phyloP scores from a whole-genome alignment of 2,329 filamentous ascomycete genomes.

The Plectosphaerella cucumerina region DNA sequence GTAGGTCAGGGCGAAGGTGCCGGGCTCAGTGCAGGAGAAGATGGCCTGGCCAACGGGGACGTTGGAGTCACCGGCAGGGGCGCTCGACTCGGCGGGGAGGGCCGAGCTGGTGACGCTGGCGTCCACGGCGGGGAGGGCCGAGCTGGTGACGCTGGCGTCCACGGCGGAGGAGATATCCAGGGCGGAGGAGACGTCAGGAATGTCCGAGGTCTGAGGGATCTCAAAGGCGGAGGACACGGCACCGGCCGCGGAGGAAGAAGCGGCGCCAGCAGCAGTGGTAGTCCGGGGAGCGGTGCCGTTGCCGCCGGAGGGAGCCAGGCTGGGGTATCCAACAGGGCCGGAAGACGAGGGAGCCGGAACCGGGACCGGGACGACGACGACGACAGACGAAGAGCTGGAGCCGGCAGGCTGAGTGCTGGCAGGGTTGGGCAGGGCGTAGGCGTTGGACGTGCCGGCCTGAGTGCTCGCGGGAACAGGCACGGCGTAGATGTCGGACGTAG shows the following conservation, averaged over 20 bases:
- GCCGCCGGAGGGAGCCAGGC: too few species aligned
- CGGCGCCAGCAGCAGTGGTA: too few species aligned
- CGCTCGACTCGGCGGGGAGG: not conserved
- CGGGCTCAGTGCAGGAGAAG: constrained; percentile 22
- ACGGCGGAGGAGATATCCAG: constrained; percentile 4
- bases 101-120: constrained; percentile 4
- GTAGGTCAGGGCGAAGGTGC: constrained; percentile 37
- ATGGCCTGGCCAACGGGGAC: not conserved
- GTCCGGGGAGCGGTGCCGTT: too few species aligned
- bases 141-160: constrained; percentile 7
- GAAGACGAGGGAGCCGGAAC: not conserved
- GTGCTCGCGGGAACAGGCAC: too few species aligned
- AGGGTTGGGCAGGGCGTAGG: too few species aligned
- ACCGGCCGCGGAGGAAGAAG: too few species aligned
- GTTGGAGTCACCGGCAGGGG: not conserved
- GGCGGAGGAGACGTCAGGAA: constrained; percentile 3
- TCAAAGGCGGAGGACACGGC: not conserved
- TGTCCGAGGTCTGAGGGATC: too few species aligned
- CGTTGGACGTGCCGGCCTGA: too few species aligned
- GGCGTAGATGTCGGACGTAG: too few species aligned
- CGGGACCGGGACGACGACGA: too few species aligned
- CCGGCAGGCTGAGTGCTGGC: too few species aligned
- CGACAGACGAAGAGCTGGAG: too few species aligned
- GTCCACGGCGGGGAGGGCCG: constrained; percentile 6
- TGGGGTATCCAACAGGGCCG: not conserved